Conservation (phyloP, 331 rosid species). For the Rhamnella rubrinervis region DNA sequence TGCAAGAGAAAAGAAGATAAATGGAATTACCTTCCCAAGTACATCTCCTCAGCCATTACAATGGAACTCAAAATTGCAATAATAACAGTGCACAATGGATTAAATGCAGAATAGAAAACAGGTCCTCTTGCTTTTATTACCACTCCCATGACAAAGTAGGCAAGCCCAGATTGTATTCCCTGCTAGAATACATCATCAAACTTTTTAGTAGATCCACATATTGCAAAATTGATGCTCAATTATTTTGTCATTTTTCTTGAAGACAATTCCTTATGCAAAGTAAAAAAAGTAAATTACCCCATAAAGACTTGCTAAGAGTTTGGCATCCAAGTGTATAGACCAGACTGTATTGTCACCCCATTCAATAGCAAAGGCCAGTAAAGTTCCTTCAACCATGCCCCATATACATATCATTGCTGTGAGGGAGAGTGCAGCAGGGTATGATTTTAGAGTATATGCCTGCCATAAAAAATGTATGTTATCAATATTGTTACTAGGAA, state of each 20-base stretch:
- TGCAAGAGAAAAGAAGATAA: background rate
- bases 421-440: conserved; percentile 30
- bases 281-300: background rate
- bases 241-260: background rate
- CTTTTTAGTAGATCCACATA: no score
- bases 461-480: background rate
- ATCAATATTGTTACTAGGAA: no score
- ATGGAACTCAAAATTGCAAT: conserved; percentile 33
- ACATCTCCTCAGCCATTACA: conserved; percentile 23
- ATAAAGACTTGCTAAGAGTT: conserved; percentile 11
- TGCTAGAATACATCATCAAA: background rate
- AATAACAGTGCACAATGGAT: conserved; percentile 28
- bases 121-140: conserved; percentile 32
- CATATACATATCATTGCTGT: conserved; percentile 16
- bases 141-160: conserved; percentile 21
- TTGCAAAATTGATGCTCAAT: no score
- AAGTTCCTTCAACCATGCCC: conserved; percentile 16
- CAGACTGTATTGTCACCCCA: conserved; percentile 1
- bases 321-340: conserved; percentile 18
- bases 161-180: conserved; percentile 20
- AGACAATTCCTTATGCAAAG: background rate
- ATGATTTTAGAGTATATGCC: conserved; percentile 21
- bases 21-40: conserved; percentile 27
- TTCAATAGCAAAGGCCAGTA: conserved; percentile 15
- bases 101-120: conserved; percentile 29